These are phyloP conservation scores for Rhododendron griersonianum DNA, from an alignment of 148 eudicot species.

Conservation along the genomic window DNA sequence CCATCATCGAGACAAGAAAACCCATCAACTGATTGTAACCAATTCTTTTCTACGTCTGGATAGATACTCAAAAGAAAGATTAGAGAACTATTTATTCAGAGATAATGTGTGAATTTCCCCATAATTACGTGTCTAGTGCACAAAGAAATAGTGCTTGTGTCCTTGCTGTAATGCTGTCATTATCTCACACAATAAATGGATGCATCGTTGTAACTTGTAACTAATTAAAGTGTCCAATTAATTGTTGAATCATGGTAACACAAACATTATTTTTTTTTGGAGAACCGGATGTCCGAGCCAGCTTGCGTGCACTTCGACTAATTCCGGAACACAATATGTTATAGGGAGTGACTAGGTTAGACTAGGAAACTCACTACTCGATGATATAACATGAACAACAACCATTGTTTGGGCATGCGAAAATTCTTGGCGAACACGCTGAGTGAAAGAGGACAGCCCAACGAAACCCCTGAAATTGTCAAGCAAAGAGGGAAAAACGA, in stretches of 20 bases:
- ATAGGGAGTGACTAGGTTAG: too few species aligned
- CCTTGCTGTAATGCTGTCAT: not conserved
- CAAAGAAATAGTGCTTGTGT: not conserved
- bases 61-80: not conserved
- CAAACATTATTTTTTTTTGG: fast-evolving
- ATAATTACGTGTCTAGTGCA: not conserved
- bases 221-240: not conserved
- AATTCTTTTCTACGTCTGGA: not conserved
- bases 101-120: not conserved
- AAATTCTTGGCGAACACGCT: not conserved
- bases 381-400: not conserved
- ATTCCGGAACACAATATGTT: too few species aligned
- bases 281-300: too few species aligned
- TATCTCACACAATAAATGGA: too few species aligned
- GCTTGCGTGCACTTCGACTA: too few species aligned
- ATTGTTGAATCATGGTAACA: not conserved
- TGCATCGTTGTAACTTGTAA: too few species aligned
- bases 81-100: not conserved
- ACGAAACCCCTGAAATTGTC: not conserved
- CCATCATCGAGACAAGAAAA: not conserved
- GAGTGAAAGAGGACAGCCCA: too few species aligned
- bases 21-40: not conserved
- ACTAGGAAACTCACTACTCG: too few species aligned
- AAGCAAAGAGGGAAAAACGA: not conserved
- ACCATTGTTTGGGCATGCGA: not conserved